phyloP scores from a whole-genome alignment of 2,329 filamentous ascomycete species.

The Alternaria ventricosa region DNA sequence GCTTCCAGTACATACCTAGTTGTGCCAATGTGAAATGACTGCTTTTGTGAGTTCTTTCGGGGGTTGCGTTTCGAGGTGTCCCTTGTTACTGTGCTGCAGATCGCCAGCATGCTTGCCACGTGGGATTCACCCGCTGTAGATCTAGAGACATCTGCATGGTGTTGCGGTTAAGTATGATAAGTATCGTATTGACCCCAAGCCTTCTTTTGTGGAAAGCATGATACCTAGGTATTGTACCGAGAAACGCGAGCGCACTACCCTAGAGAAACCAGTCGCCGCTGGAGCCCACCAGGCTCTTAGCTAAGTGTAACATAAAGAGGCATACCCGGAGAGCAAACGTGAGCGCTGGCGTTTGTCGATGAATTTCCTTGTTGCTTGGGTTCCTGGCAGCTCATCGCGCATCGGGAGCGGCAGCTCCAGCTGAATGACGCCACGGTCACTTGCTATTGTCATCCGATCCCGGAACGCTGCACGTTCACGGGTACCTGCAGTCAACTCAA shows the following conservation, averaged over 20 bases:
- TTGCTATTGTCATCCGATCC: neutral
- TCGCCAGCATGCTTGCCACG: neutral
- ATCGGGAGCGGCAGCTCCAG: neutral
- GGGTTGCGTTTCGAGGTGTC: neutral
- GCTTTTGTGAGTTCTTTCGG: neutral
- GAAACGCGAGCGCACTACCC: neutral
- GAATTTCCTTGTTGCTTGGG: neutral
- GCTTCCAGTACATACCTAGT: neutral
- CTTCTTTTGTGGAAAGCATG: neutral
- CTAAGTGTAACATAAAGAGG: neutral
- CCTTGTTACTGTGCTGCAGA: neutral
- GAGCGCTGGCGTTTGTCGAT: neutral
- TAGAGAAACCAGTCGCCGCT: neutral
- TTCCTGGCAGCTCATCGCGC: neutral
- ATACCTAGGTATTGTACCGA: neutral
- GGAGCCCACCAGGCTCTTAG: neutral
- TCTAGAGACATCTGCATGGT: neutral
- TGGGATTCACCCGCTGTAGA: neutral
- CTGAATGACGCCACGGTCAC: slow-evolving; percentile 3
- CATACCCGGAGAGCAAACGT: neutral
- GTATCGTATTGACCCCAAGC: neutral
- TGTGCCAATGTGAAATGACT: neutral
- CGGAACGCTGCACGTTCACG: neutral
- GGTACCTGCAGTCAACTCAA: neutral
- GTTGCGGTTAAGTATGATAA: neutral